Evolutionary conservation across 2,329 filamentous ascomycete genomes (phyloP), one percentile per base, ranked within the genome.

Genomic region (Exophiala spinifera): DNA sequence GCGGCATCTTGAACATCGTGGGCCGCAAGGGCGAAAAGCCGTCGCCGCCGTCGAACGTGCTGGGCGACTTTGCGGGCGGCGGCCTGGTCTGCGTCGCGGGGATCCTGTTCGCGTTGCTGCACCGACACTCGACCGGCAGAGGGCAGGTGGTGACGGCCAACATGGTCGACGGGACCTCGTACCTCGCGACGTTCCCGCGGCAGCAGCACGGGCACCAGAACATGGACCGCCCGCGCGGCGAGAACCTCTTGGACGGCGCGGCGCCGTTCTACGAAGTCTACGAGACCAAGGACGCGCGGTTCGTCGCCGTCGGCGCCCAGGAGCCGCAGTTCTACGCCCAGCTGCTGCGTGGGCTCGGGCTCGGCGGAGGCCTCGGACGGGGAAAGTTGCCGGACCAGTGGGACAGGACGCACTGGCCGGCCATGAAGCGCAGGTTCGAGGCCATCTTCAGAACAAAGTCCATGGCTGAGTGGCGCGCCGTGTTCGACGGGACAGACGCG

Each of bases 141-240:
- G 92, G 92, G 0, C 91, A 96, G 72, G 85, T 96, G 14, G 91
- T 96, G 8, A 90, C 96, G 74, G 89, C 89, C 10, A 96, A 95
- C 70, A 96, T 97, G 91, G 91, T 96, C 13, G 92, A 96, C 72
- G 92, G 91, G 8, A 82, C 80, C 19, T 81, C 84, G 21, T 91
- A 92, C 70, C 74, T 97, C 21, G 85, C 86, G 1, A 87, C 85
- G 0, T 91, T 92, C 72, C 85, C 88, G 49, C 79, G 92, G 34
- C 75, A 94, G 57, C 77, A 77, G 15, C 75, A 79, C 57, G 84
- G 85, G 66, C 85, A 77, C 3, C 78, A 80, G 1, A 66, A 84
- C 23, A 91, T 89, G 76, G 69, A 76, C 61, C 68, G 70, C 3
- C 78, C 82, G n/a, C 76, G 91, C 47, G 92, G 92, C 0, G 76